Base-by-base conservation (phyloP, 257 asterid genomes). In the Plantago elongata region DNA sequence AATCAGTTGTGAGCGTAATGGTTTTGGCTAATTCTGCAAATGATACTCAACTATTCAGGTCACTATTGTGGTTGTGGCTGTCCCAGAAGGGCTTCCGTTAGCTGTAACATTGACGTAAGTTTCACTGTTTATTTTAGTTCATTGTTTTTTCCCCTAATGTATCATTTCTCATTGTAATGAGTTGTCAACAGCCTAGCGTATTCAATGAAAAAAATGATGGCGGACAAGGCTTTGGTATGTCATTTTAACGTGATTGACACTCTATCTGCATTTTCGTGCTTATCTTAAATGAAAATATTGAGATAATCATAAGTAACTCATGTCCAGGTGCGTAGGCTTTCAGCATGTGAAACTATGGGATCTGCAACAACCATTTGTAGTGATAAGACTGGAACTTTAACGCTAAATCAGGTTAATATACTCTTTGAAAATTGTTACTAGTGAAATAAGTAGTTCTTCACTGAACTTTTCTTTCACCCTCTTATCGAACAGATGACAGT, bases 181-280 rank as follows among this genome's bases (percentile, higher is more conserved):
- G 27, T 73, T 69, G 49, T 65, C 49, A 64, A 73, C 94, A 92
- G 99, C 66, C 72, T 89, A 66, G 99, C 99, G n/a, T 92, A 83
- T 77, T 92, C 99, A 64, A 89, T 92, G 99, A 86, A 89, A 84
- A 92, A 89, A 77, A 92, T 92, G 99, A 92, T 92, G 99, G 91
- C 95, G 51, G 97, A 92, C 78, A 92, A 92, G 95, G 99, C 99
- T 64, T 75, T 92, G 92, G 99, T 88, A 78, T 18, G 72, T 27
- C 60, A 43, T 17, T 59, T 49, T 42, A 57, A 29, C 45, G 40
- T 45, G 30, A 57, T 55, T 2, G 27, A 55, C n/a, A 55, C 13
- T 55, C 34, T 0, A 5, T n/a, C 9, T 42, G 11, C 52, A 17
- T 15, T 60, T 60, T 51, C 69, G 52, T 48, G 51, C 43, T 27